Evolutionary conservation across 2,329 filamentous ascomycete genomes (phyloP).

Genomic region (Aspergillus arachidicola): DNA sequence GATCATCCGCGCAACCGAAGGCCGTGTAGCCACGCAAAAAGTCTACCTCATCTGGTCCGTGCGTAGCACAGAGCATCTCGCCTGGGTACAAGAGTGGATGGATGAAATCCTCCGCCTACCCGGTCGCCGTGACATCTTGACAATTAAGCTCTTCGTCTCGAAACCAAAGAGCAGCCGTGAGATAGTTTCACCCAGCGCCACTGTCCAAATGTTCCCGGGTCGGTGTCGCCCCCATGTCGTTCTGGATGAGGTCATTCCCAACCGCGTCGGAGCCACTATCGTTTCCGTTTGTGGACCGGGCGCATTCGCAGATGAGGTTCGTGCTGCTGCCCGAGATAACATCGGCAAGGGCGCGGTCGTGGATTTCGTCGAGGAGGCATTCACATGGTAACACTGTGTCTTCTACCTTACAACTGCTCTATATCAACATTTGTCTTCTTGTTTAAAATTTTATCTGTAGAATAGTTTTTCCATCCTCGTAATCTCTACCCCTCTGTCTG

Average conservation of each 20-base stretch:
- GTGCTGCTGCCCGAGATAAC: constrained; percentile 55
- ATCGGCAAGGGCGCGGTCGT: constrained; percentile 56
- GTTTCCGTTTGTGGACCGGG: constrained; percentile 67
- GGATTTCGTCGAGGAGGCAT: constrained; percentile 68
- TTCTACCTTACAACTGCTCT: background rate
- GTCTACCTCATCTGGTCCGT: constrained; percentile 67
- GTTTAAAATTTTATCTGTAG: constrained; percentile 1
- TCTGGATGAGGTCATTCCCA: constrained; percentile 58
- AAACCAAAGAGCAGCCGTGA: constrained; percentile 59
- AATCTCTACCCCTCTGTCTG: constrained; percentile 1
- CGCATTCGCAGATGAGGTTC: constrained; percentile 63
- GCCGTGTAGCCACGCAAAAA: constrained; percentile 59
- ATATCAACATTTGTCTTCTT: constrained; percentile 1
- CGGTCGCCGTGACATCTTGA: constrained; percentile 59
- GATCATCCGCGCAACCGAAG: constrained; percentile 53
- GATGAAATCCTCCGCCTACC: constrained; percentile 64
- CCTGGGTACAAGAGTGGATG: constrained; percentile 69
- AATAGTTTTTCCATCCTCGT: background rate
- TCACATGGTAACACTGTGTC: constrained; percentile 56
- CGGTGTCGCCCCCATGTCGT: constrained; percentile 59
- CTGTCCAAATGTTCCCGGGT: constrained; percentile 64
- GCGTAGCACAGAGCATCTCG: constrained; percentile 60
- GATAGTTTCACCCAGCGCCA: constrained; percentile 58
- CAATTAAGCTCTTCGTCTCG: constrained; percentile 65
- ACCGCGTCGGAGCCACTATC: constrained; percentile 60